phyloP scores from a whole-genome alignment of 2,329 filamentous ascomycete species.

The Trichophyton verrucosum region DNA sequence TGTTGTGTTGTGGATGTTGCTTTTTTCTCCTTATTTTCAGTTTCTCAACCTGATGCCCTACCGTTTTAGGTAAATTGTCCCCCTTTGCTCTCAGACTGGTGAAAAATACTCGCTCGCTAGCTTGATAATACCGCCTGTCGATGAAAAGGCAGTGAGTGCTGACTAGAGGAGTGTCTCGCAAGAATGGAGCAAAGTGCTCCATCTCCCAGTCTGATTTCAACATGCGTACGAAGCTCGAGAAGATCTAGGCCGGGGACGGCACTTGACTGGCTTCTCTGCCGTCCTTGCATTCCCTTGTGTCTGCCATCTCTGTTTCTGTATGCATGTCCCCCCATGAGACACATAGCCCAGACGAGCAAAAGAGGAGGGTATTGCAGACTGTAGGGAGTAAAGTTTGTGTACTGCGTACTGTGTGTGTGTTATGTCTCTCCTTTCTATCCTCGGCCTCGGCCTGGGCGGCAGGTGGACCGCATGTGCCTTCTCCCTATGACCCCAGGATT shows the following conservation, averaged over 20 bases:
- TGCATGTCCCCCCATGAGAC: no score
- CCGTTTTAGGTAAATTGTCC: neutral
- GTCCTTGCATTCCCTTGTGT: no score
- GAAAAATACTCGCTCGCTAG: no score
- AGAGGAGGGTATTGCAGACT: no score
- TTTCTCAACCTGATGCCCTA: neutral
- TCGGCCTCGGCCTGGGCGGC: neutral
- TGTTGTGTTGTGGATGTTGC: neutral
- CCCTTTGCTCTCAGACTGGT: neutral
- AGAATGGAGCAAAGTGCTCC: neutral
- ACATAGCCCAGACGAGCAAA: no score
- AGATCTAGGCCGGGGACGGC: no score
- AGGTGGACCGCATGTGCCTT: neutral
- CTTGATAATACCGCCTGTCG: neutral
- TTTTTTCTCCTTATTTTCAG: neutral
- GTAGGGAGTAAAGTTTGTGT: no score
- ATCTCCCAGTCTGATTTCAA: no score
- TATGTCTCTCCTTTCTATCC: neutral
- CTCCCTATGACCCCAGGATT: neutral
- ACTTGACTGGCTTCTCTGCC: no score
- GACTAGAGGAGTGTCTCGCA: neutral
- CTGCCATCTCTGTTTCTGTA: no score
- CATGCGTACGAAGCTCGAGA: no score
- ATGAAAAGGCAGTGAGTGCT: neutral
- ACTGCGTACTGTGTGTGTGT: neutral